These are phyloP conservation scores for Davidsoniella virescens DNA, from an alignment of 2,329 filamentous ascomycete genomes.

Conservation along the genomic window DNA sequence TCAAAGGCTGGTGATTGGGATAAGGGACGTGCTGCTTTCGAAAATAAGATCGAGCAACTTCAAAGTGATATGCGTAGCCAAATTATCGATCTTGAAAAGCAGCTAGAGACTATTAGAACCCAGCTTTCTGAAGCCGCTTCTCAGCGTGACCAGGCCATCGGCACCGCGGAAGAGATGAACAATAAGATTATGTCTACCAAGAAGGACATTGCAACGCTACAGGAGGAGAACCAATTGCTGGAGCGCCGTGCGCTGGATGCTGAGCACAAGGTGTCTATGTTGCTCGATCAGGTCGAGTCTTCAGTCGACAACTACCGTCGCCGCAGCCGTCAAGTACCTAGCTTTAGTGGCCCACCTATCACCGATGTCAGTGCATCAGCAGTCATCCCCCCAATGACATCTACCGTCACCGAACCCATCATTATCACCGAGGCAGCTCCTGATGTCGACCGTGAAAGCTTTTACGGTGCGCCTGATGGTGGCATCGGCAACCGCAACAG, in stretches of 20 bases:
- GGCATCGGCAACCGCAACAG: constrained; percentile 36
- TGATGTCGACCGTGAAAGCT: constrained; percentile 40
- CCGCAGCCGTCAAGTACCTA: constrained; percentile 43
- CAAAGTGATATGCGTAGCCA: constrained; percentile 53
- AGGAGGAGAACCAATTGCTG: constrained; percentile 63
- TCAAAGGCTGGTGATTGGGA: constrained; percentile 52
- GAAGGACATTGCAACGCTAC: constrained; percentile 62
- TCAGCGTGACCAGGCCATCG: constrained; percentile 52
- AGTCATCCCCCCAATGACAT: constrained; percentile 12
- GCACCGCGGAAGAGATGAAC: constrained; percentile 35
- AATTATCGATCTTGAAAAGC: constrained; percentile 51
- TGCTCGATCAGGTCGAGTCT: constrained; percentile 85
- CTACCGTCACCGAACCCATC: constrained; percentile 2
- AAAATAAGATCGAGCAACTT: constrained; percentile 50
- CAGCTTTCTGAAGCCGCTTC: constrained; percentile 49
- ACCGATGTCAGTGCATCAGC: constrained; percentile 25
- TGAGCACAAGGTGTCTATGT: constrained; percentile 79
- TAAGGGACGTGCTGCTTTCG: constrained; percentile 50
- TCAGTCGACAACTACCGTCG: constrained; percentile 92
- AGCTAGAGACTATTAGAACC: constrained; percentile 51
- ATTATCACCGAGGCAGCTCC: constrained; percentile 16
- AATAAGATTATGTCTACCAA: constrained; percentile 43
- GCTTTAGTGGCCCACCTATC: constrained; percentile 16
- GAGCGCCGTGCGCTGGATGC: constrained; percentile 78
- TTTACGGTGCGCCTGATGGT: constrained; percentile 44